Percentiles rank a stretch among this genome's conserved stretches.
These are phyloP conservation scores for Cytospora chrysosperma DNA, from an alignment of 2,329 filamentous ascomycete genomes.

Conservation along the genomic window DNA sequence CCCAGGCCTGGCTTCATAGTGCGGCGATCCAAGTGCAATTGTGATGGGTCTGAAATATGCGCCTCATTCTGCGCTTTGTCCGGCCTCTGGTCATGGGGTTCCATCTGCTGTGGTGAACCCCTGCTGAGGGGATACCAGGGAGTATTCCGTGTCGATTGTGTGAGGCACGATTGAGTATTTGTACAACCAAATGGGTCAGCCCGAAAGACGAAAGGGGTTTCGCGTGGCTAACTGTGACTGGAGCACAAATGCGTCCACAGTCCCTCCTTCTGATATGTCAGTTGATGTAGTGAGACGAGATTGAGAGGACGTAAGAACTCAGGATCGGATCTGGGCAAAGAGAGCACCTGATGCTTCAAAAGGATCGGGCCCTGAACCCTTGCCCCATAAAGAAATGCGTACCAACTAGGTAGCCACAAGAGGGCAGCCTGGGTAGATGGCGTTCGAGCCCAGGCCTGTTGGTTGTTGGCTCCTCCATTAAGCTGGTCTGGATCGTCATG, in stretches of 20 bases:
- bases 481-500: background rate
- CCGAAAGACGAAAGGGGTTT: background rate
- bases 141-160: background rate
- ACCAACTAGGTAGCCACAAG: background rate
- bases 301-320: background rate
- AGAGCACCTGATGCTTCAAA: background rate
- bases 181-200: background rate
- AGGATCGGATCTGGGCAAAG: background rate
- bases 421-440: too few relatives aligned
- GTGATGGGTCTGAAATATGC: background rate
- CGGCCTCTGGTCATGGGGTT: background rate
- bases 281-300: background rate
- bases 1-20: constrained; percentile 9
- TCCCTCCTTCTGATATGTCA: background rate
- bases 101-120: background rate
- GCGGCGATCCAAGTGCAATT: background rate
- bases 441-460: background rate
- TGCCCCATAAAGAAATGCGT: background rate
- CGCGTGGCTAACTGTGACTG: background rate
- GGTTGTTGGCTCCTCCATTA: background rate
- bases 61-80: background rate
- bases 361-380: background rate
- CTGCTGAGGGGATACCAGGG: background rate
- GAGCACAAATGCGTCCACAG: background rate
- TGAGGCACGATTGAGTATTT: background rate